Evolutionary conservation across 805 yeast genomes (phyloP).

Genomic region (Barnettozyma siamensis): DNA sequence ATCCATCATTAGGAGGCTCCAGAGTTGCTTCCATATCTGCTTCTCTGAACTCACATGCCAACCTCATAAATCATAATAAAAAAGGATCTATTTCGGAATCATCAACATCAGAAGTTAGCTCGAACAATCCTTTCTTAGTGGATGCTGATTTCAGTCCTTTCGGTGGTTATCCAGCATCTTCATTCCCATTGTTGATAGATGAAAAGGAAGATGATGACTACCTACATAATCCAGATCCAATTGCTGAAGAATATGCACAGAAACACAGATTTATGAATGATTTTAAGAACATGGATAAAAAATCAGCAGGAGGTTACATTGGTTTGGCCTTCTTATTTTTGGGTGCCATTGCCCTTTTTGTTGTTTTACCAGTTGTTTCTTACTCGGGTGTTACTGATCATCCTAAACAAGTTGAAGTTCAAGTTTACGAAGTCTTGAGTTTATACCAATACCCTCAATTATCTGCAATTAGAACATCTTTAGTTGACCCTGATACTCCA

Average conservation of each 20-base stretch:
- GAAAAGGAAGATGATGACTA: conserved; percentile 95
- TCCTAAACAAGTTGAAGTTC: conserved; percentile 4
- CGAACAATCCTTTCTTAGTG: conserved; percentile 37
- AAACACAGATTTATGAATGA: conserved; percentile 61
- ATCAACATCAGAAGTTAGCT: conserved; percentile 20
- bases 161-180: conserved; percentile 94
- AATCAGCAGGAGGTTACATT: conserved; percentile 55
- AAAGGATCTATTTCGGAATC: conserved; percentile 14
- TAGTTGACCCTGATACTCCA: conserved; percentile 75
- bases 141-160: conserved; percentile 79
- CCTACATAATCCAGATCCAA: conserved; percentile 93
- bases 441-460: conserved; percentile 51
- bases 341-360: conserved; percentile 63
- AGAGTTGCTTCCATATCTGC: conserved; percentile 49
- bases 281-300: conserved; percentile 57
- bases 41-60: conserved; percentile 31
- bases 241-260: conserved; percentile 82
- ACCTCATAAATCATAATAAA: conserved; percentile 14
- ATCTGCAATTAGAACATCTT: conserved; percentile 42
- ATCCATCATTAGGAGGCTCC: conserved; percentile 55
- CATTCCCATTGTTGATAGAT: conserved; percentile 85
- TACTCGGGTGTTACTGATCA: conserved; percentile 59
- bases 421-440: conserved; percentile 37
- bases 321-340: conserved; percentile 53
- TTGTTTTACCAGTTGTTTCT: conserved; percentile 78